These are phyloP conservation scores for Rhizopus delemar DNA, from an alignment of 371 early-diverging fungal genomes.

Conservation along the genomic window DNA sequence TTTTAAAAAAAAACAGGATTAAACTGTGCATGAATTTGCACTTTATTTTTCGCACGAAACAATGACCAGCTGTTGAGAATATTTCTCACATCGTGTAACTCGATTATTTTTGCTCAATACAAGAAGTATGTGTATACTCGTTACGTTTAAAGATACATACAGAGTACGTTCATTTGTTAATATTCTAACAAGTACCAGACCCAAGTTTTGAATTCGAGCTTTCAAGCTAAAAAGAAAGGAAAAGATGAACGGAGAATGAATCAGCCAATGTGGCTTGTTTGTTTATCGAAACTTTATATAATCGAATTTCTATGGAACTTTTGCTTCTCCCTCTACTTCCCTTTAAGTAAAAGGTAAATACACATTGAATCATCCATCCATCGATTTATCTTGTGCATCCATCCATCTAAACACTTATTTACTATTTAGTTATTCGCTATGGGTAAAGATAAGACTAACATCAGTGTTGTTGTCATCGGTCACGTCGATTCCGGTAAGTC, in stretches of 20 bases:
- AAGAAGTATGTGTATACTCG: no score
- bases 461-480: slow-evolving; percentile 99
- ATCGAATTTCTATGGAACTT: neutral
- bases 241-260: neutral
- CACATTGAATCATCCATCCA: neutral
- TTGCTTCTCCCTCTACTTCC: neutral
- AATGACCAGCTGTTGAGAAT: no score
- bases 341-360: slow-evolving; percentile 1
- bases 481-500: slow-evolving; percentile 96
- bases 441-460: slow-evolving; percentile 95
- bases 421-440: slow-evolving; percentile 40
- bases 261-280: neutral
- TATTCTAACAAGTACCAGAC: neutral
- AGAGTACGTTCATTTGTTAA: neutral
- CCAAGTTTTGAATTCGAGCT: neutral
- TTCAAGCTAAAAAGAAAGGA: no score
- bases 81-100: no score
- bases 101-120: no score
- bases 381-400: slow-evolving; percentile 22
- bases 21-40: no score
- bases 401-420: slow-evolving; percentile 15
- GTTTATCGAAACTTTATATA: neutral
- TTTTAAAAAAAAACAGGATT: no score
- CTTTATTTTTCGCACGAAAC: no score
- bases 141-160: no score